Evolutionary conservation across 768 basidiomycete species (phyloP).

Genomic region (Daedalea quercina): DNA sequence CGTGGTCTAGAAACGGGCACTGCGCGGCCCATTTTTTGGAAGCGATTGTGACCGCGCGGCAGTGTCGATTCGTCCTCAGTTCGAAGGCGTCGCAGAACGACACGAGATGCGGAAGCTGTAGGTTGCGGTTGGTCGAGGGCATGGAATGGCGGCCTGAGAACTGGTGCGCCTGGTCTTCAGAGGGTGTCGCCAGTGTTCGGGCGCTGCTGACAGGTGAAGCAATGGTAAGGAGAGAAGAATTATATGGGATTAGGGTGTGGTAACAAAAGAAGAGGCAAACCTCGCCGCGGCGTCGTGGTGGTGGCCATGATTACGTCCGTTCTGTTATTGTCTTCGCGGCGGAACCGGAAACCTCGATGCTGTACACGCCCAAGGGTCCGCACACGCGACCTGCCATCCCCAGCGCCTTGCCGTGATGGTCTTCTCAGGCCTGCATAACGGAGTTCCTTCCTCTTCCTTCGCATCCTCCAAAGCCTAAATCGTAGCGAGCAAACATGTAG

Average conservation of each 20-base stretch:
- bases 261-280: neutral
- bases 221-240: neutral
- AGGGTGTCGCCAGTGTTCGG: neutral
- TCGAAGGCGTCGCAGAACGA: conserved; percentile 19
- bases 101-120: conserved; percentile 21
- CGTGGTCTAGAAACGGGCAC: conserved; percentile 10
- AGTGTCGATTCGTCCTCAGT: conserved; percentile 20
- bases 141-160: conserved; percentile 2
- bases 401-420: neutral
- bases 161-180: neutral
- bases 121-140: conserved; percentile 12
- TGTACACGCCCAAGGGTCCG: neutral
- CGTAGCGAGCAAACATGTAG: no score
- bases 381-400: neutral
- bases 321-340: neutral
- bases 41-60: conserved; percentile 14
- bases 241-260: neutral
- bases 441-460: neutral
- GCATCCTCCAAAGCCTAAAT: no score
- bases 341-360: neutral
- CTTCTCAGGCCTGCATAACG: neutral
- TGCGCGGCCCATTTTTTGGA: conserved; percentile 18
- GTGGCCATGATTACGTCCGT: neutral
- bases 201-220: neutral
- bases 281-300: neutral